A percentile compares a stretch with the other conserved stretches of the same genome.
phyloP scores from a whole-genome alignment of 306 rosid genomes.

The Gastrolobium villosum region DNA sequence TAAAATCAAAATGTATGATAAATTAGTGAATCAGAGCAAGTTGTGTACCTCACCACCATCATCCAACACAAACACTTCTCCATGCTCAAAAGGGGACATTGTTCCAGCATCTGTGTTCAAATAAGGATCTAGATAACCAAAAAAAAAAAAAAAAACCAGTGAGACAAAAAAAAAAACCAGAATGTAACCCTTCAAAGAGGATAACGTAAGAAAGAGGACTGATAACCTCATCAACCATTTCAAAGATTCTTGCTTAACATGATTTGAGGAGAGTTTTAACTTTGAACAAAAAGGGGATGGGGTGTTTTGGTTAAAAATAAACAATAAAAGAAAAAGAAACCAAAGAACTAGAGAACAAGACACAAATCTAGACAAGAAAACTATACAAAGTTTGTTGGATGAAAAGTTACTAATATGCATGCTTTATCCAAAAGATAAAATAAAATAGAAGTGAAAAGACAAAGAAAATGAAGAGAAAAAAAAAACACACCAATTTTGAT shows the following conservation, averaged over 20 bases:
- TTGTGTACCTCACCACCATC: slow-evolving; percentile 95
- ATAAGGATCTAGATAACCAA: slow-evolving; percentile 82
- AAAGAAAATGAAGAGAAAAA: not conserved
- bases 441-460: not conserved
- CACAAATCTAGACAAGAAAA: slow-evolving; percentile 33
- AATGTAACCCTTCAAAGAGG: slow-evolving; percentile 34
- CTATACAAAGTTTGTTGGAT: slow-evolving; percentile 33
- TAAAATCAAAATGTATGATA: slow-evolving; percentile 6
- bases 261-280: not conserved
- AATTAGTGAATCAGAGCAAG: slow-evolving; percentile 3
- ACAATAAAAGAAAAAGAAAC: not conserved
- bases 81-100: slow-evolving; percentile 97
- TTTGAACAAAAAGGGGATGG: not conserved
- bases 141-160: not conserved
- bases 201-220: not conserved
- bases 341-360: slow-evolving; percentile 3
- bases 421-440: not conserved
- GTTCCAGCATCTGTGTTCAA: slow-evolving; percentile 98
- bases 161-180: not conserved
- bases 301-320: not conserved
- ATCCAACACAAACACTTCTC: slow-evolving; percentile 92
- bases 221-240: not conserved
- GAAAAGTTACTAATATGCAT: slow-evolving; percentile 17
- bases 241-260: too few species aligned
- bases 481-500: slow-evolving; percentile 83